Conservation (phyloP, 192 early-diverging fungal species). For the Physocladia obscura region DNA sequence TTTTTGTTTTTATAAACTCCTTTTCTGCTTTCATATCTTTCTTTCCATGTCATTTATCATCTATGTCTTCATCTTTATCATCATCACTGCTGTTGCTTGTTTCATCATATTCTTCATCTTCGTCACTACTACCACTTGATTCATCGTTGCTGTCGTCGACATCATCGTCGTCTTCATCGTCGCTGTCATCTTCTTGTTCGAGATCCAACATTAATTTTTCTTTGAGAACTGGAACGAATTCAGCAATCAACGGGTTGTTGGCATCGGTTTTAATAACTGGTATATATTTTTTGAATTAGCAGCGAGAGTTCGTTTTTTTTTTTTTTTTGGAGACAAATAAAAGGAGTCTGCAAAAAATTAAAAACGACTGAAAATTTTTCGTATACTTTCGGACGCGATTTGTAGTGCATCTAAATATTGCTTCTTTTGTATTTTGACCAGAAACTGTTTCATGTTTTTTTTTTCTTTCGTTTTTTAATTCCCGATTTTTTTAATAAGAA, state of each 20-base stretch:
- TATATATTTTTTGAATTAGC: too few species aligned
- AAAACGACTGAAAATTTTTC: background rate
- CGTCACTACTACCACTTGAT: too few species aligned
- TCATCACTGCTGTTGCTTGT: too few species aligned
- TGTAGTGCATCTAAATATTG: constrained; percentile 13
- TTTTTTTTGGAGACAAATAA: background rate
- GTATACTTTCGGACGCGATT: constrained; percentile 13
- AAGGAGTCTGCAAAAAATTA: background rate
- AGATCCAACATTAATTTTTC: constrained; percentile 25
- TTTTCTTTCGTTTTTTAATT: too few species aligned
- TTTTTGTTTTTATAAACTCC: too few species aligned
- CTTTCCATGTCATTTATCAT: too few species aligned
- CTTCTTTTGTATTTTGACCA: constrained; percentile 12
- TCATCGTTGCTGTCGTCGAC: background rate
- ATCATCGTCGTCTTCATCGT: background rate
- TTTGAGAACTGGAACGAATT: constrained; percentile 30
- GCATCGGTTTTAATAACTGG: constrained; percentile 22
- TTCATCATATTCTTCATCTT: background rate
- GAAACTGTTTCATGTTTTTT: too few species aligned
- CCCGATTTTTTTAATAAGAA: too few species aligned
- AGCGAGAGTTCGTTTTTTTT: background rate
- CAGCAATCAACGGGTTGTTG: constrained; percentile 16
- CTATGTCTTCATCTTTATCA: too few species aligned
- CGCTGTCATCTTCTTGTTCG: background rate
- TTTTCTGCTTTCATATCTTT: too few species aligned